Conservation (phyloP, 805 yeast genomes). For the Candida oleophila region DNA sequence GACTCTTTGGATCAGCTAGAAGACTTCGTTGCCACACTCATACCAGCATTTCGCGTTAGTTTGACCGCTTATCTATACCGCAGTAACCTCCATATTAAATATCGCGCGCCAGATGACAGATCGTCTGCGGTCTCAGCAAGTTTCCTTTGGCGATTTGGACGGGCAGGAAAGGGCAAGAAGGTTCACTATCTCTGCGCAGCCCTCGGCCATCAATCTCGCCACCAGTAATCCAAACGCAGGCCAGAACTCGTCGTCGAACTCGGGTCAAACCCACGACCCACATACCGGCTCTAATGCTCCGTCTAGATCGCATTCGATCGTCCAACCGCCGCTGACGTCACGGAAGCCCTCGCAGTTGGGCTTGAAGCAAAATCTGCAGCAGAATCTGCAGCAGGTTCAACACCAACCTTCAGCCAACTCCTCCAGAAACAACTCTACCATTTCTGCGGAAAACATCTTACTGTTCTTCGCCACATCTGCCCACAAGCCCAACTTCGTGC, state of each 20-base stretch:
- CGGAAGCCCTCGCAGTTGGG: neutral
- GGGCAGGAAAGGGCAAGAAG: slow-evolving; percentile 36
- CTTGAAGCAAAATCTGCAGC: slow-evolving; percentile 8
- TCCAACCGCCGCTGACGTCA: neutral
- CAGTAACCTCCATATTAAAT: too few species aligned
- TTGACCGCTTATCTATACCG: too few species aligned
- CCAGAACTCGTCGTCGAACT: neutral
- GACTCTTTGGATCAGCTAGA: too few species aligned
- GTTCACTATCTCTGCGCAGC: slow-evolving; percentile 45
- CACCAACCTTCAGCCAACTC: slow-evolving; percentile 1
- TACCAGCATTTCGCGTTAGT: too few species aligned
- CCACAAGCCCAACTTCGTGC: neutral
- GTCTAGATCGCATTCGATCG: slow-evolving; percentile 1
- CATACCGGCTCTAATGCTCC: neutral
- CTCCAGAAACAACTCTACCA: slow-evolving; percentile 3
- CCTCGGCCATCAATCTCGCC: slow-evolving; percentile 31
- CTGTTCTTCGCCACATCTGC: slow-evolving; percentile 4
- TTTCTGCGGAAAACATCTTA: slow-evolving; percentile 6
- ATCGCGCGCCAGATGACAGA: slow-evolving; percentile 2
- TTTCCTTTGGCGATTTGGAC: slow-evolving; percentile 37
- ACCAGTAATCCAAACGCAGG: neutral
- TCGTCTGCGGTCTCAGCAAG: slow-evolving; percentile 14
- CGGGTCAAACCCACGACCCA: neutral
- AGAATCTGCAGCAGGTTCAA: slow-evolving; percentile 1
- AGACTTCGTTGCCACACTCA: too few species aligned